Conservation (phyloP, 2,329 filamentous ascomycete genomes). For the Sarocladium kiliense region DNA sequence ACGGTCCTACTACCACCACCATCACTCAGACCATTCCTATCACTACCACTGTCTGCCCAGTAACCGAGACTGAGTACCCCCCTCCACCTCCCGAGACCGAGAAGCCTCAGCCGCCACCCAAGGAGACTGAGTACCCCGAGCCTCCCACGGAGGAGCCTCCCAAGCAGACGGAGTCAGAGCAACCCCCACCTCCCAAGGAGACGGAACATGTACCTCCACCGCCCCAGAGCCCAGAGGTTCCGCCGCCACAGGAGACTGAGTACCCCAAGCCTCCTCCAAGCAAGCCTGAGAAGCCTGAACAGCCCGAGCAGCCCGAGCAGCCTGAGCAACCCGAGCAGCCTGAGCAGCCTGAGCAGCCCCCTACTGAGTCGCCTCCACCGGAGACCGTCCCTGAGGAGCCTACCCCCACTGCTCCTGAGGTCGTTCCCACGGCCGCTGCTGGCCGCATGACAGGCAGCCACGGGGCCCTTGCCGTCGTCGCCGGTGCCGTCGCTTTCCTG, state of each 20-base stretch:
- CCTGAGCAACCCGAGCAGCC: slow-evolving; percentile 6
- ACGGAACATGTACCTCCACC: neutral
- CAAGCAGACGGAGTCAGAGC: neutral
- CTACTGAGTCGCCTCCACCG: neutral
- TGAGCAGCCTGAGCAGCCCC: slow-evolving; percentile 4
- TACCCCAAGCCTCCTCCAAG: neutral
- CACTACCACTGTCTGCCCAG: slow-evolving; percentile 13
- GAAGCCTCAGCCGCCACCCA: neutral
- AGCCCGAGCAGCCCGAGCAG: neutral
- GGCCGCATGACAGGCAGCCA: slow-evolving; percentile 24
- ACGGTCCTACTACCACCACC: slow-evolving; percentile 13
- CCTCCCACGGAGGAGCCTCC: neutral
- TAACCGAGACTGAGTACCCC: slow-evolving; percentile 11
- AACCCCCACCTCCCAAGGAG: neutral
- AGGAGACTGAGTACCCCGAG: neutral
- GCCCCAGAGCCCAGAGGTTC: neutral
- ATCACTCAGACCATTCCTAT: slow-evolving; percentile 12
- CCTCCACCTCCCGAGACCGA: slow-evolving; percentile 9
- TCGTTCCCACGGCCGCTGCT: slow-evolving; percentile 24
- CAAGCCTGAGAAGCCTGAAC: neutral
- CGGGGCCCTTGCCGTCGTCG: slow-evolving; percentile 23
- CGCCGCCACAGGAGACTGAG: neutral
- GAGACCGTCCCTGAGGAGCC: slow-evolving; percentile 3
- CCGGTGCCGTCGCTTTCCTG: slow-evolving; percentile 26
- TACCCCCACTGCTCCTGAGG: slow-evolving; percentile 16